Percentiles rank a stretch among this genome's conserved stretches.
Evolutionary conservation across 768 basidiomycete species (phyloP).

Genomic region (Candolleomyces aberdarensis): DNA sequence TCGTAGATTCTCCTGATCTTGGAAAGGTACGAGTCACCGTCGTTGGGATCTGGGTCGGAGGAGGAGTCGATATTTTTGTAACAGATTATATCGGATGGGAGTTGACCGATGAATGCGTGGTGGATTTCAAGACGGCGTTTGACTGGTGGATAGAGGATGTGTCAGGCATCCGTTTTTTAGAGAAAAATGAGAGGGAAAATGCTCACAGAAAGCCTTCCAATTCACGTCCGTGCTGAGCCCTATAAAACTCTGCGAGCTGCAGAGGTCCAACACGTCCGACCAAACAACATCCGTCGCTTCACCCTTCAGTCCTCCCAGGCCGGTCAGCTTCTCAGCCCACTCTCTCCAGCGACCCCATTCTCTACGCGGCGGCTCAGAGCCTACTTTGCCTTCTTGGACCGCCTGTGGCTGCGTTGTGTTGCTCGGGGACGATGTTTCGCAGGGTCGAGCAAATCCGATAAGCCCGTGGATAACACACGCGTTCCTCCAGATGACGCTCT

Average conservation of each 20-base stretch:
- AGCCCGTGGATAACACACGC: neutral
- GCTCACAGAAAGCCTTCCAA: constrained; percentile 8
- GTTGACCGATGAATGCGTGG: neutral
- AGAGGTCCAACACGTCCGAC: neutral
- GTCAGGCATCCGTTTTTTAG: too few relatives aligned
- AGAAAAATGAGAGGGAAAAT: neutral
- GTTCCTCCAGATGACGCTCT: neutral
- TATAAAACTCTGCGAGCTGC: neutral
- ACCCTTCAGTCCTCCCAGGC: neutral
- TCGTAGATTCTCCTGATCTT: neutral
- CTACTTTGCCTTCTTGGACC: neutral
- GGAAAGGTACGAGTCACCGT: neutral
- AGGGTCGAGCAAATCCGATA: neutral
- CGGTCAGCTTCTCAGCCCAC: neutral
- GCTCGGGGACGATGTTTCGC: too few relatives aligned
- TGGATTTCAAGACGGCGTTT: neutral
- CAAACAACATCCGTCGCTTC: neutral
- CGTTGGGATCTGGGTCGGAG: neutral
- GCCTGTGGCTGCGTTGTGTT: neutral
- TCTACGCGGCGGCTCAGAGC: neutral
- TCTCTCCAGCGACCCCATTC: neutral
- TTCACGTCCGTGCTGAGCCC: neutral
- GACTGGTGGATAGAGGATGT: neutral
- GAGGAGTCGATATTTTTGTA: neutral
- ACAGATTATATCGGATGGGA: neutral